Evolutionary conservation across 164 flowering plant species (phyloP).

Genomic region (Aristolochia californica): DNA sequence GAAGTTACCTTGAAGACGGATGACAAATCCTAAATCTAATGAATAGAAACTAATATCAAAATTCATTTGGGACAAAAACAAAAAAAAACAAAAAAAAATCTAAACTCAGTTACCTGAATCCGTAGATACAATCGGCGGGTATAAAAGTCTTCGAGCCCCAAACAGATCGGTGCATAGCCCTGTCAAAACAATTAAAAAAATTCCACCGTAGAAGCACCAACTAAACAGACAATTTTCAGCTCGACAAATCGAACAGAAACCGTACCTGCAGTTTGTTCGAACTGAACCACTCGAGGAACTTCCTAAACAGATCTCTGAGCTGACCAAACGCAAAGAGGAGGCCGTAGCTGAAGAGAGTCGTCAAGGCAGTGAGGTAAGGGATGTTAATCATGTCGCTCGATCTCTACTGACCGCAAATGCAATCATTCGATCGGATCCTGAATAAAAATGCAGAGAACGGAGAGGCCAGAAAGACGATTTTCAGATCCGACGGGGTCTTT

Average conservation of each 20-base stretch:
- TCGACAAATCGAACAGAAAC: too few species aligned
- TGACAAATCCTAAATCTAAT: too few species aligned
- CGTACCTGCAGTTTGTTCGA: slow-evolving; percentile 19
- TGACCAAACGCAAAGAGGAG: slow-evolving; percentile 87
- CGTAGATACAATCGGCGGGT: slow-evolving; percentile 74
- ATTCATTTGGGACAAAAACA: background rate
- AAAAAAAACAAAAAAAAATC: background rate
- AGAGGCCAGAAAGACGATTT: too few species aligned
- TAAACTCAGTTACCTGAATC: slow-evolving; percentile 65
- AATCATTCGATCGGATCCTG: background rate
- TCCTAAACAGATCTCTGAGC: slow-evolving; percentile 70
- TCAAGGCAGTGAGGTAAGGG: slow-evolving; percentile 72
- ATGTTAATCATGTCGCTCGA: slow-evolving; percentile 53
- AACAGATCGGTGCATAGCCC: slow-evolving; percentile 60
- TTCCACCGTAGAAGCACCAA: background rate
- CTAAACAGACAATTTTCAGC: too few species aligned
- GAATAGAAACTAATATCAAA: background rate
- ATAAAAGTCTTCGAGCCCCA: slow-evolving; percentile 90
- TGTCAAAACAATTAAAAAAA: background rate
- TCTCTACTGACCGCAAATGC: background rate
- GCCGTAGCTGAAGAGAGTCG: slow-evolving; percentile 84
- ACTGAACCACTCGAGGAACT: slow-evolving; percentile 46
- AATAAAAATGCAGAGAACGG: too few species aligned
- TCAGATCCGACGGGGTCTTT: too few species aligned
- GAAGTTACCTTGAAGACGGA: too few species aligned